Conservation (phyloP, 139 green algal species). For the Monoraphidium neglectum region DNA sequence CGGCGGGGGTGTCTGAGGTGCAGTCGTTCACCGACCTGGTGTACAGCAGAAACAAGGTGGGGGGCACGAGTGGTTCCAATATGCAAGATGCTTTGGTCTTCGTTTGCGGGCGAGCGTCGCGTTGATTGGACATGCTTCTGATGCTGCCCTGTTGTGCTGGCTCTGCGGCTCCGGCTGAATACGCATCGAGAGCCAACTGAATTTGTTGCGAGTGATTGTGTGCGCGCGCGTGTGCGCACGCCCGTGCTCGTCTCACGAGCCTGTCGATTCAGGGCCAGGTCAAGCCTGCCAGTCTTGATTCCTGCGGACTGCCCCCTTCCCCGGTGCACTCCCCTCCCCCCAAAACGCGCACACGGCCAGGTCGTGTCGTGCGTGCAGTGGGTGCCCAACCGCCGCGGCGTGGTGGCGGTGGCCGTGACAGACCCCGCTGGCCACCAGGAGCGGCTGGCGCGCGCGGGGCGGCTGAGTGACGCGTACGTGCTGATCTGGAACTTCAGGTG, state of each 20-base stretch:
- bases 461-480: conserved; percentile 55
- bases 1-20: conserved; percentile 40
- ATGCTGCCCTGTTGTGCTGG: no score
- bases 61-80: no score
- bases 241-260: no score
- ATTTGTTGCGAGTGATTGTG: no score
- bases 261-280: no score
- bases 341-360: not conserved
- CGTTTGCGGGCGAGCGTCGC: not conserved
- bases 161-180: no score
- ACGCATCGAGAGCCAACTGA: no score
- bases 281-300: no score
- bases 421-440: conserved; percentile 40
- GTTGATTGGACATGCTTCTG: not conserved
- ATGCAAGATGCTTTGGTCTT: no score
- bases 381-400: conserved; percentile 66
- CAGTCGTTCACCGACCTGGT: conserved; percentile 74
- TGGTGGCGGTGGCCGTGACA: conserved; percentile 73
- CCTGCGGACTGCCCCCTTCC: no score
- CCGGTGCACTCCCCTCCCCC: no score
- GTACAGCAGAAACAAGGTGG: conserved; percentile 77
- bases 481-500: conserved; percentile 83
- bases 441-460: conserved; percentile 58
- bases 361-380: conserved; percentile 74
- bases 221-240: no score